Evolutionary conservation across 2,329 filamentous ascomycete species (phyloP).

Genomic region (Ceratocystis cubensis): DNA sequence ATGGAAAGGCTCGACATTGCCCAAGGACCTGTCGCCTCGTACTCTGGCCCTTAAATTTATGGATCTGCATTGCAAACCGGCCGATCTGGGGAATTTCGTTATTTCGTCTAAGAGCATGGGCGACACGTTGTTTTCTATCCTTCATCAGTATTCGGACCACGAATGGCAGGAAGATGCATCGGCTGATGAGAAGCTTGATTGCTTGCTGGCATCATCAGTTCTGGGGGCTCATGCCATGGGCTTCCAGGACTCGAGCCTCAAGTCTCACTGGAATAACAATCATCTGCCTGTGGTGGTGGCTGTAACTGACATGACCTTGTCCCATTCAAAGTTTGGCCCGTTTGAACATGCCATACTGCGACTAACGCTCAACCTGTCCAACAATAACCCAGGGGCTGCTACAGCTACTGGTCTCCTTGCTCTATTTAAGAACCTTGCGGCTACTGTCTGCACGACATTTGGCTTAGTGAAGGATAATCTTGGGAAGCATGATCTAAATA

Average conservation of each 20-base stretch:
- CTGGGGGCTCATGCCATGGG: conserved; percentile 43
- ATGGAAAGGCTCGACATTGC: conserved; percentile 44
- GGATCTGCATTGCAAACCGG: conserved; percentile 19
- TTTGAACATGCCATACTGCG: conserved; percentile 45
- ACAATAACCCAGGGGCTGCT: conserved; percentile 60
- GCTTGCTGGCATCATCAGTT: conserved; percentile 32
- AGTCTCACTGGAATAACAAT: conserved; percentile 36
- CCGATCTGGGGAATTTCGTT: conserved; percentile 18
- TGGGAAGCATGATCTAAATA: conserved; percentile 37
- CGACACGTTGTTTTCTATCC: conserved; percentile 23
- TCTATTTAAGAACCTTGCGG: conserved; percentile 38
- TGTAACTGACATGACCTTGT: conserved; percentile 33
- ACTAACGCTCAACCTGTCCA: conserved; percentile 73
- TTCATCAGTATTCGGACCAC: conserved; percentile 16
- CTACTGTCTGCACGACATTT: conserved; percentile 42
- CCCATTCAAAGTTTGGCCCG: conserved; percentile 30
- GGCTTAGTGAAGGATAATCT: conserved; percentile 36
- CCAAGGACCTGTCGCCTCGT: conserved; percentile 46
- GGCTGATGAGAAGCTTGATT: conserved; percentile 20
- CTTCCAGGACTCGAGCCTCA: conserved; percentile 33
- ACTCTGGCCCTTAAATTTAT: conserved; percentile 40
- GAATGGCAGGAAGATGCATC: conserved; percentile 19
- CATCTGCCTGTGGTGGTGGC: conserved; percentile 41
- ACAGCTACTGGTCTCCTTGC: conserved; percentile 52
- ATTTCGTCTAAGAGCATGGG: conserved; percentile 20